Evolutionary conservation across 148 eudicot species (phyloP), one percentile per base, ranked within the genome.

Genomic region (Nepenthes mirabilis): DNA sequence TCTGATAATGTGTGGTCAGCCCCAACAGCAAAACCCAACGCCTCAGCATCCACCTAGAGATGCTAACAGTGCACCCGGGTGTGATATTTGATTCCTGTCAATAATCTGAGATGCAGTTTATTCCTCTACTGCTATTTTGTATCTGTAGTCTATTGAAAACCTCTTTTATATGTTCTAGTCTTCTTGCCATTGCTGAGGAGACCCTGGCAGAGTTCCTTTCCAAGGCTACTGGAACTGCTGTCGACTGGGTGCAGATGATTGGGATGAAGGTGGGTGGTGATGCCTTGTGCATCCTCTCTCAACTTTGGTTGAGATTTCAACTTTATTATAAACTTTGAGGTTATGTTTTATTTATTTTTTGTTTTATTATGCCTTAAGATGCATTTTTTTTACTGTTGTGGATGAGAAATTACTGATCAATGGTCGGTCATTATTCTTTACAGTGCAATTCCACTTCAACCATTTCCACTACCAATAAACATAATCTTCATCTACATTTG

Each of bases 151-250:
- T 53, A 32, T 32, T 32, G 9, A 53, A 32, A n/a, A 7, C 34
- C 2, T n/a, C 33, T 53, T 8, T 5, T 53, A 1, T 53, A 53
- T 43, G 33, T 23, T 32, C 55, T 48, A 80, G 85, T 65, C 82
- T 80, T 67, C 82, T 72, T 59, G 76, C 82, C 4, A 74, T 80
- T 47, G 85, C 85, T 66, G 85, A 80, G 85, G 82, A 77, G 79
- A 80, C 82, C 65, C 62, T 80, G 75, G 63, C 82, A 66, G 82
- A 74, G 82, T 80, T 80, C 76, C 84, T 80, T 59, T 70, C 79
- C 5, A 80, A 80, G 81, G 84, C 84, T 65, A 80, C 81, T 48
- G 85, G 85, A 74, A 80, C 85, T 71, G 81, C 85, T 77, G 85
- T 80, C 66, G 77, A 77, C 71, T 80, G 85, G 85, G 85, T 80